Base-by-base conservation (phyloP, 1,284 basidiomycete genomes). In the Tilletia horrida region DNA sequence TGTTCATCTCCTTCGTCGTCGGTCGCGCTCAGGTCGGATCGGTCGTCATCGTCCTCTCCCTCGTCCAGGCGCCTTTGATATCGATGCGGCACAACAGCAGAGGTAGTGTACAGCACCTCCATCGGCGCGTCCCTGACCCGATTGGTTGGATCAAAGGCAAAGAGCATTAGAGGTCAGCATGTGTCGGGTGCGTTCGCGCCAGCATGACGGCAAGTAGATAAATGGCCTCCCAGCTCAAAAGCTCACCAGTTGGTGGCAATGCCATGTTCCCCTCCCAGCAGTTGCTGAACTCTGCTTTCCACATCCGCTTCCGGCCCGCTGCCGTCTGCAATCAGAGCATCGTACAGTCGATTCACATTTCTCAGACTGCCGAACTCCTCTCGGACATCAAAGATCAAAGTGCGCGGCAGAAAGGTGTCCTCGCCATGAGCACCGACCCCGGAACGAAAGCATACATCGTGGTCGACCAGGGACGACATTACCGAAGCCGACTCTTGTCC, bases 371-470 rank as follows among this genome's bases (percentile, higher is more conserved):
- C 78, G 50, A 76, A 76, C 61, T 79, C 75, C 11, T 74, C 71
- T n/a, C 72, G 73, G 9, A 72, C 69, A 25, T 78, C 79, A 55
- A 78, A 78, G 43, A 81, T 62, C 42, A 81, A 55, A 0, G 78
- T 67, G 1, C 79, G 68, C 4, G 79, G 79, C 42, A 70, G 71
- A 61, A 76, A 80, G 16, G 79, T 80, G 16, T 74, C 72, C 50
- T 73, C 66, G 16, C 76, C 74, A 6, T 66, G 64, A 9, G 64
- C 63, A 6, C 76, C 73, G n/a, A 75, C 67, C 2, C 79, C 78
- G 21, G 70, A 72, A 25, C 72, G 71, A 42, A 79, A 79, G 13
- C 76, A 76, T 29, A 77, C 71, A 31, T 76, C 77, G 42, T 77
- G 77, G 48, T 79, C 78, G 25, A 80, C 68, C 14, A 78, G 66